Conservation (phyloP, 2,329 filamentous ascomycete species). For the Epichloe scottii region DNA sequence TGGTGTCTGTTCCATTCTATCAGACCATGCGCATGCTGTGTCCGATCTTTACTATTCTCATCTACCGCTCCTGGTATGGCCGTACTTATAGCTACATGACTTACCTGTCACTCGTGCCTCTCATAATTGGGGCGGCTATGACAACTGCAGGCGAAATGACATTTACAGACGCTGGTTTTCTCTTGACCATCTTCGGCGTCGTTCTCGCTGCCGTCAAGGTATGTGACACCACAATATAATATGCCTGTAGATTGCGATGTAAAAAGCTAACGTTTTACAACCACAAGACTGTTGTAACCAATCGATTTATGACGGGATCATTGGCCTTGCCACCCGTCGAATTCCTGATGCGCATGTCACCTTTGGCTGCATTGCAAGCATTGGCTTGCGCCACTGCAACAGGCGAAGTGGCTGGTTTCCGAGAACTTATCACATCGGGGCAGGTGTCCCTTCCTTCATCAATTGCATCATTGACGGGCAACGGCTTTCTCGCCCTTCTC, state of each 20-base stretch:
- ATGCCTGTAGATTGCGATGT: background rate
- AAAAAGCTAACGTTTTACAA: background rate
- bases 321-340: slow-evolving; percentile 46
- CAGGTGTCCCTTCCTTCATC: slow-evolving; percentile 23
- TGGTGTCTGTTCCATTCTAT: slow-evolving; percentile 55
- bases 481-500: slow-evolving; percentile 41
- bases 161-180: slow-evolving; percentile 44
- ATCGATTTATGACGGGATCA: slow-evolving; percentile 50
- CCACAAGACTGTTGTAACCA: slow-evolving; percentile 42
- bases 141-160: slow-evolving; percentile 51
- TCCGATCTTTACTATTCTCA: slow-evolving; percentile 48
- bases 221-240: slow-evolving; percentile 5
- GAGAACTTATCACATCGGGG: slow-evolving; percentile 21
- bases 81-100: slow-evolving; percentile 43
- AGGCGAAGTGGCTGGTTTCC: slow-evolving; percentile 37
- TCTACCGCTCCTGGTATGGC: slow-evolving; percentile 43
- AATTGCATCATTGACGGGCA: slow-evolving; percentile 32
- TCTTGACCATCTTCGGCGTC: slow-evolving; percentile 41
- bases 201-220: slow-evolving; percentile 43
- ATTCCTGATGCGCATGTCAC: slow-evolving; percentile 50
- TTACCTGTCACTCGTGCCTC: slow-evolving; percentile 47
- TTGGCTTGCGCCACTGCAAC: slow-evolving; percentile 36
- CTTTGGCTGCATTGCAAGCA: slow-evolving; percentile 44
- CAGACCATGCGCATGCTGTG: slow-evolving; percentile 51
- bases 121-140: slow-evolving; percentile 45